Base-by-base conservation (phyloP, 352 stramenopile species). In the Phytophthora tubulina region DNA sequence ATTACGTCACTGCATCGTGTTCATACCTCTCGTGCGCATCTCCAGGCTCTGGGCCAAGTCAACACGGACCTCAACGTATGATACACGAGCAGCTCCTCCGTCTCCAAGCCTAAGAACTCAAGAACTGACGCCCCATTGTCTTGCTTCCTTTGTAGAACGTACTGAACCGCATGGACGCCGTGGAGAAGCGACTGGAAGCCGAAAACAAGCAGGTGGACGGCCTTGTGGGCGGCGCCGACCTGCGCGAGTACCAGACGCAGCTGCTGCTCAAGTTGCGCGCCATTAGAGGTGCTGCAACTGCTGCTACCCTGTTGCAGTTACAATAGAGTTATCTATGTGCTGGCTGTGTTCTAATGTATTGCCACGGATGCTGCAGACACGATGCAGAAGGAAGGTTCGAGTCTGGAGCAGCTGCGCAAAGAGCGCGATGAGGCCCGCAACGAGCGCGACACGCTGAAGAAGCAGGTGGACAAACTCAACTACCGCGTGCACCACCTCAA, bases 401-500 rank as follows among this genome's bases (percentile, higher is more conserved):
- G 79, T 11, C 33, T 92, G 27, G 84, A 86, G 49, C 80, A 88
- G 69, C 72, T 93, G 53, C 83, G 82, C 42, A 76, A 84, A 36
- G 83, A 93, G 70, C 82, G 85, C 56, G 84, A 91, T 32, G 78
- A 81, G 32, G 84, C 86, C 46, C 78, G 76, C 49, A 65, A 32
- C 39, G 88, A 95, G 67, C 81, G 84, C 58, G 84, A 90, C 49
- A 73, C 70, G 14, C 73, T 93, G 6, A 68, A 86, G 65, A 91
- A 91, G 73, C 84, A 93, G 73, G 85, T 95, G 42, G 62, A 79
- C 55, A 95, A 95, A 69, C 84, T 95, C 69, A 89, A 84, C 71
- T 95, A 95, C 72, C 88, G 85, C 59, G 76, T 95, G 41, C 64
- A 86, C 31, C 88, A 95, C 60, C 80, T 95, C 33, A 89, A 91